These are phyloP conservation scores for Papiliotrema flavescens DNA, from an alignment of 1,284 basidiomycete species.

Conservation along the genomic window DNA sequence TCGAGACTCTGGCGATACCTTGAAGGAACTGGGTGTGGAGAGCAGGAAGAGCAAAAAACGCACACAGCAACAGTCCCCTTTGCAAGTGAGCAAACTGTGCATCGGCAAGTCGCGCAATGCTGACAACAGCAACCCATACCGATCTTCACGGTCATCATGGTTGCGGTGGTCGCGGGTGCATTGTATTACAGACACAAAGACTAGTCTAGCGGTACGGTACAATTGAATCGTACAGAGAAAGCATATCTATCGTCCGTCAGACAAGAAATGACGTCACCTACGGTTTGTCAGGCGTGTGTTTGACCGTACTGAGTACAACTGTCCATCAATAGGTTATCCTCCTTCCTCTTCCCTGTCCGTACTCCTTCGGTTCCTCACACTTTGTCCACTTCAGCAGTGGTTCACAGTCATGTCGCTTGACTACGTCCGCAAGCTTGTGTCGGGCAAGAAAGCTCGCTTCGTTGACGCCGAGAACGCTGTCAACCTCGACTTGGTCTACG, in stretches of 20 bases:
- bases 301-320: background rate
- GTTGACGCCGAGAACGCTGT: conserved; percentile 64
- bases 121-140: conserved; percentile 23
- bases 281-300: too few species aligned
- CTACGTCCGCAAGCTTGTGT: conserved; percentile 50
- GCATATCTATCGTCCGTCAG: background rate
- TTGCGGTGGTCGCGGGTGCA: conserved; percentile 39
- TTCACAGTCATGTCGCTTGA: conserved; percentile 28
- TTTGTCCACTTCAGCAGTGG: too few species aligned
- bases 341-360: too few species aligned
- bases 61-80: background rate
- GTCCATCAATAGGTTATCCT: too few species aligned
- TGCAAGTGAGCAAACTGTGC: background rate
- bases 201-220: background rate
- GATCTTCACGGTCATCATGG: conserved; percentile 35
- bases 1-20: conserved; percentile 38
- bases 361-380: too few species aligned
- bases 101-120: background rate
- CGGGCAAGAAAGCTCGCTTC: conserved; percentile 67
- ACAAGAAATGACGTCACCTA: background rate
- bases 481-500: conserved; percentile 77
- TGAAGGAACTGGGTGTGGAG: conserved; percentile 23
- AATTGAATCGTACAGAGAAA: background rate
- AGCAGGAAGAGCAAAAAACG: conserved; percentile 1
- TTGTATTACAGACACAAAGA: conserved; percentile 36